These are phyloP conservation scores for Straminergon stramineum DNA, from an alignment of 225 moss, liverwort and hornwort species.

Conservation along the genomic window DNA sequence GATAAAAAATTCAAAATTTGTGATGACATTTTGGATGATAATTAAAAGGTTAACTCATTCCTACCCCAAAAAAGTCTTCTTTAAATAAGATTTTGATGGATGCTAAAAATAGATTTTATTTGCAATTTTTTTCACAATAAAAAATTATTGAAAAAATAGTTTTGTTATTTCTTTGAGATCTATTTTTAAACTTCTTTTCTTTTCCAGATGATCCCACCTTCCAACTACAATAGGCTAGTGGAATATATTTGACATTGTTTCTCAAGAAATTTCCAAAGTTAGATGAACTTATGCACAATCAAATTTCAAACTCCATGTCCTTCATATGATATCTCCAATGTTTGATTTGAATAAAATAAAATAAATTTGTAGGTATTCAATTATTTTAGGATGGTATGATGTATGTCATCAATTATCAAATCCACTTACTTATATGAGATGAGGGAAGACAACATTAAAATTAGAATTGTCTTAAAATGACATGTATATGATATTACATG, in stretches of 20 bases:
- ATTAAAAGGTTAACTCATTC: neutral
- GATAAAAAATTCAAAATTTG: neutral
- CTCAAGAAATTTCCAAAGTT: neutral
- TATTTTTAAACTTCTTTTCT: neutral
- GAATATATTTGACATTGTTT: neutral
- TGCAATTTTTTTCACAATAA: no score
- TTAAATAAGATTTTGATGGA: neutral
- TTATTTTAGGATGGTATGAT: neutral
- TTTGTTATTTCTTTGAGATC: neutral
- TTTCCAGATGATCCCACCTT: fast-evolving
- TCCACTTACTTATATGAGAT: neutral
- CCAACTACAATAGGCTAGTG: neutral
- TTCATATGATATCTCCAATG: neutral
- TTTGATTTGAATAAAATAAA: neutral
- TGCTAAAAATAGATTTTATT: neutral
- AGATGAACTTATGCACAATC: neutral
- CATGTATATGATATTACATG: neutral
- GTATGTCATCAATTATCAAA: neutral
- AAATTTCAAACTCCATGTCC: neutral
- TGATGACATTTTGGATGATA: neutral
- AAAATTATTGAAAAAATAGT: neutral
- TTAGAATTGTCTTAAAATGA: neutral
- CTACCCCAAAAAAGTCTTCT: neutral
- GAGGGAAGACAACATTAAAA: neutral
- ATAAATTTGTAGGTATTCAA: neutral